Evolutionary conservation across 2,329 filamentous ascomycete genomes (phyloP), one percentile per base, ranked within the genome.

Genomic region (Aspergillus oerlinghausenensis): DNA sequence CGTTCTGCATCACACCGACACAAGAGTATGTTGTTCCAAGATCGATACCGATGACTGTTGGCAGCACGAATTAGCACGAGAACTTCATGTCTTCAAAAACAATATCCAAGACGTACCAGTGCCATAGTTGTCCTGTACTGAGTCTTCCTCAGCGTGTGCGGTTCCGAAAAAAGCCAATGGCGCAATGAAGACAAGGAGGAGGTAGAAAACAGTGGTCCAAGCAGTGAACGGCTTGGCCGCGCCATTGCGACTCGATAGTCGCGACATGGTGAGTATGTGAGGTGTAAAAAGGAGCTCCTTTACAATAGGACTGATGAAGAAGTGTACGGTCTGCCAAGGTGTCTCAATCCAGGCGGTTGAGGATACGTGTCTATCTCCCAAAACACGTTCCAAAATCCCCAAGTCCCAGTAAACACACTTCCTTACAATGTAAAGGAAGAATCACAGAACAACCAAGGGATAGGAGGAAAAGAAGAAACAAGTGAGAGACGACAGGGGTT

Each of bases 1-100:
- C 92, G 75, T 91, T 89, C 75, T 92, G 88, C 91, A 96, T 96
- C 75, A 96, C 90, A 88, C 90, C 92, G 70, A 96, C 91, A 79
- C 92, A 96, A 70, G 82, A 85, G 75, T 85, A 85, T 64, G 92
- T 96, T 52, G 92, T 96, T 79, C 92, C 92, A 73, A 96, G 79
- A 87, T 96, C 91, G 79, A 96, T 96, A 86, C 92, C 92, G 70
- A 96, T 92, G 68, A 96, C 91, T 82, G 64, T 50, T 5, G 11
- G 5, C 8, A 26, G 10, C 32, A 47, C 43, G 10, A 26, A 21
- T 43, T 21, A 43, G 40, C 19, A n/a, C 9, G 28, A 6, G 14
- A 47, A 23, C 57, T 28, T 10, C 49, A 43, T 21, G 32, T 35
- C 19, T 23, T 14, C 29, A 4, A 23, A 25, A 21, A 49, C 4